Conservation (phyloP, 75 land plant genomes). For the Pinus albicaulis region DNA sequence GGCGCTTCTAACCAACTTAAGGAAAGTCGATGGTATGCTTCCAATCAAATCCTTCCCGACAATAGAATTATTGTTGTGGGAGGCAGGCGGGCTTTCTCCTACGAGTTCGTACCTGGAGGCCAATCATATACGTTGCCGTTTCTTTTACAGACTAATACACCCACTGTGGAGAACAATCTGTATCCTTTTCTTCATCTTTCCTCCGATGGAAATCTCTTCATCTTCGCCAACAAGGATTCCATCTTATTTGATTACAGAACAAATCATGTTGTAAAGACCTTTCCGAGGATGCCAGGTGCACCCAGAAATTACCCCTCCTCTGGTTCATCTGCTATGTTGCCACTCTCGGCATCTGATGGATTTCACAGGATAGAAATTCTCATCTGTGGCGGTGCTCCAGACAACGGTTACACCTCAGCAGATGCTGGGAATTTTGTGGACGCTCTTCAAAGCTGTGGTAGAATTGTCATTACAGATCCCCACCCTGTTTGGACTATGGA, state of each 20-base stretch:
- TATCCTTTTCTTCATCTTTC: slow-evolving; percentile 48
- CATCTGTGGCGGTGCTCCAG: slow-evolving; percentile 23
- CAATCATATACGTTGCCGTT: slow-evolving; percentile 39
- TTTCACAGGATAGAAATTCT: slow-evolving; percentile 14
- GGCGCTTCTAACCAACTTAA: slow-evolving; percentile 7
- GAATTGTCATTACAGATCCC: slow-evolving; percentile 8
- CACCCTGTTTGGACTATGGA: slow-evolving; percentile 12
- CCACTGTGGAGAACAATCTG: slow-evolving; percentile 29
- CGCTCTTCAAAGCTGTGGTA: slow-evolving; percentile 13
- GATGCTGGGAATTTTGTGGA: background rate
- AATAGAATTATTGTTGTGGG: slow-evolving; percentile 36
- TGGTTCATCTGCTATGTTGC: slow-evolving; percentile 23
- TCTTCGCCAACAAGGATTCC: slow-evolving; percentile 62
- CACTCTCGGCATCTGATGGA: slow-evolving; percentile 7
- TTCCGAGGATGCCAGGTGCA: slow-evolving; percentile 39
- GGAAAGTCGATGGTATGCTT: slow-evolving; percentile 40
- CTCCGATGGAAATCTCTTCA: slow-evolving; percentile 47
- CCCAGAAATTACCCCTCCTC: slow-evolving; percentile 27
- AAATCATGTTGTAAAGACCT: slow-evolving; percentile 23
- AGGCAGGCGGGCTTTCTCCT: slow-evolving; percentile 23
- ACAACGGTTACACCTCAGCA: slow-evolving; percentile 12
- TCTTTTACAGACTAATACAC: slow-evolving; percentile 1
- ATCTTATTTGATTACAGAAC: slow-evolving; percentile 49
- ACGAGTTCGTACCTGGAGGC: slow-evolving; percentile 37
- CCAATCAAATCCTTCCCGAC: slow-evolving; percentile 44